Percentiles rank a stretch among this genome's conserved stretches.
phyloP scores from a whole-genome alignment of 768 basidiomycete genomes.

The Guyanaporus albipodus region DNA sequence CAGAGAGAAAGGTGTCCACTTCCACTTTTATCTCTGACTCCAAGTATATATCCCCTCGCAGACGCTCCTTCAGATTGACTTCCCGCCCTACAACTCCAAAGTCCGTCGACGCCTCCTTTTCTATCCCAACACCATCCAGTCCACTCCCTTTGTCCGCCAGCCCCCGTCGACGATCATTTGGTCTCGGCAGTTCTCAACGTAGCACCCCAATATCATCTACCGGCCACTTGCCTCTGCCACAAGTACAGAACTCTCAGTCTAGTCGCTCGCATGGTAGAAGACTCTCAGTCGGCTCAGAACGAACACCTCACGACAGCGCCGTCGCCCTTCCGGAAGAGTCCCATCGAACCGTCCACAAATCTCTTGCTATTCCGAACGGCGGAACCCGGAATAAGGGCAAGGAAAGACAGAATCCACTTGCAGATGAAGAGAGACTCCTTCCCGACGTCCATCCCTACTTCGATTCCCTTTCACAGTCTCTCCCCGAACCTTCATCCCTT shows the following conservation, averaged over 20 bases:
- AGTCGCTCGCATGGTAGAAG: conserved; percentile 25
- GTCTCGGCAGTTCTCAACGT: conserved; percentile 26
- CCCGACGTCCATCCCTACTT: conserved; percentile 12
- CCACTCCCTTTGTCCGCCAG: conserved; percentile 33
- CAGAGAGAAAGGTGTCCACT: conserved; percentile 23
- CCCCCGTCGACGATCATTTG: conserved; percentile 32
- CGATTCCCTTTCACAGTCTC: conserved; percentile 20
- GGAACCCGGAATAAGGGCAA: conserved; percentile 26
- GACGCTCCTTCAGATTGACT: conserved; percentile 29
- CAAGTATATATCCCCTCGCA: conserved; percentile 18
- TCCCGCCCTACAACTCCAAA: conserved; percentile 32
- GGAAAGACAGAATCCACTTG: conserved; percentile 14
- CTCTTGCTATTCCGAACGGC: conserved; percentile 9
- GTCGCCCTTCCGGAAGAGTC: conserved; percentile 31
- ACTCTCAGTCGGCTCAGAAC: conserved; percentile 29
- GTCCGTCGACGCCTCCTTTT: conserved; percentile 15
- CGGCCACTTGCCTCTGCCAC: conserved; percentile 25
- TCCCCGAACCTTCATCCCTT: conserved; percentile 18
- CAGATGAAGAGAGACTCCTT: conserved; percentile 3
- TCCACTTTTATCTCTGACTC: conserved; percentile 23
- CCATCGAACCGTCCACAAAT: conserved; percentile 12
- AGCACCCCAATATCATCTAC: conserved; percentile 30
- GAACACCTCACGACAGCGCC: conserved; percentile 30
- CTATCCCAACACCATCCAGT: conserved; percentile 28
- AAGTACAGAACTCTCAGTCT: conserved; percentile 6